Evolutionary conservation across 2,329 filamentous ascomycete species (phyloP).

Genomic region (Fusarium begoniae): DNA sequence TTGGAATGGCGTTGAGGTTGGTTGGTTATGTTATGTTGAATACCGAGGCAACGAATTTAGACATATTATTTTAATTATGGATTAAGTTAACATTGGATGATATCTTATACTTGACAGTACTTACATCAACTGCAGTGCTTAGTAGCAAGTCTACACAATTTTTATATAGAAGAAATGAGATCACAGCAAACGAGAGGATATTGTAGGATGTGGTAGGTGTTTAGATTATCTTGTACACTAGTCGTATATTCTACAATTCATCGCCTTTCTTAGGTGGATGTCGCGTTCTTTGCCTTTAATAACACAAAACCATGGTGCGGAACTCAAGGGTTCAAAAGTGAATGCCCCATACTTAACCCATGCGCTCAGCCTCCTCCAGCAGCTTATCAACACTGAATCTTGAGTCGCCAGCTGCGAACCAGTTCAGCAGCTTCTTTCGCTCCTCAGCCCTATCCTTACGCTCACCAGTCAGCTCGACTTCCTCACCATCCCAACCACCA

Average conservation of each 20-base stretch:
- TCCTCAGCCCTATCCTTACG: conserved; percentile 66
- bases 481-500: conserved; percentile 66
- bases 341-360: conserved; percentile 57
- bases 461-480: conserved; percentile 46
- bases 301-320: background rate
- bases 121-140: background rate
- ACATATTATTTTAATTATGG: background rate
- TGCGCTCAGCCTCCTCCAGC: conserved; percentile 87
- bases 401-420: conserved; percentile 82
- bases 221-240: conserved; percentile 9
- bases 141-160: too few relatives aligned
- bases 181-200: conserved; percentile 48
- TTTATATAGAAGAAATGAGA: background rate
- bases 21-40: background rate
- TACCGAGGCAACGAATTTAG: background rate
- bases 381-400: conserved; percentile 85
- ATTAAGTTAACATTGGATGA: background rate
- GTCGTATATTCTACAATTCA: conserved; percentile 24
- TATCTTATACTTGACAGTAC: background rate
- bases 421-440: conserved; percentile 77
- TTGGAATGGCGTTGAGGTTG: background rate
- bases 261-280: background rate
- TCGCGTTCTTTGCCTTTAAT: background rate
- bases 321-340: background rate
- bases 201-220: background rate